Conservation (phyloP, 148 eudicot species). For the Camellia granthamiana region DNA sequence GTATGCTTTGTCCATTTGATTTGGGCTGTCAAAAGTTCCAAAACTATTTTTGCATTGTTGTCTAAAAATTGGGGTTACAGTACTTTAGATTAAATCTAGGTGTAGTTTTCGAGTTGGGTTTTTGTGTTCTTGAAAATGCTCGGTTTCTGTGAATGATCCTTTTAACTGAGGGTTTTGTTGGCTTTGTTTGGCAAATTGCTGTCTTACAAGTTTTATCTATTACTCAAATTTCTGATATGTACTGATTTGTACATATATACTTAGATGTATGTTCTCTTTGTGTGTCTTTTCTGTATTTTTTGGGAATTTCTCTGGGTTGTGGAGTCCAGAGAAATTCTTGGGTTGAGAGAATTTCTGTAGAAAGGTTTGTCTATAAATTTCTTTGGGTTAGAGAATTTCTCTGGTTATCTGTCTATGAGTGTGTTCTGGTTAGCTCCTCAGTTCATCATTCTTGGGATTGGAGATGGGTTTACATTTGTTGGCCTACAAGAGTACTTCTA, state of each 20-base stretch:
- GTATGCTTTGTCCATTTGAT: not conserved
- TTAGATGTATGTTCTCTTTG: not conserved
- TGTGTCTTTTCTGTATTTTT: not conserved
- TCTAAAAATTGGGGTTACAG: not conserved
- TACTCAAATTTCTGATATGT: not conserved
- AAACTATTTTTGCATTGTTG: not conserved
- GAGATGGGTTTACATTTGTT: no score
- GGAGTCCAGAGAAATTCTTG: no score
- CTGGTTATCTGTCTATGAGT: no score
- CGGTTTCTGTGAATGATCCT: not conserved
- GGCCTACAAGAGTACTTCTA: no score
- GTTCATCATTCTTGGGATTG: no score
- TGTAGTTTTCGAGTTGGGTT: not conserved
- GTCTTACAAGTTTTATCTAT: not conserved
- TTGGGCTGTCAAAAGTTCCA: not conserved
- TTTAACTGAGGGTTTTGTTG: not conserved
- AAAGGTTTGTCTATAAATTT: no score
- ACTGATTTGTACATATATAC: not conserved
- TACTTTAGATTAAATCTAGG: conserved; percentile 2
- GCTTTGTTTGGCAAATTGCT: not conserved
- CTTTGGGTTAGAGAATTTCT: no score
- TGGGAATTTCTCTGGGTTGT: no score
- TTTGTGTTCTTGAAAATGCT: not conserved
- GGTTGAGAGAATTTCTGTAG: no score
- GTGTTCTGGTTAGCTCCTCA: no score